phyloP scores from a whole-genome alignment of 345 rosid species.

The Laguncularia racemosa region DNA sequence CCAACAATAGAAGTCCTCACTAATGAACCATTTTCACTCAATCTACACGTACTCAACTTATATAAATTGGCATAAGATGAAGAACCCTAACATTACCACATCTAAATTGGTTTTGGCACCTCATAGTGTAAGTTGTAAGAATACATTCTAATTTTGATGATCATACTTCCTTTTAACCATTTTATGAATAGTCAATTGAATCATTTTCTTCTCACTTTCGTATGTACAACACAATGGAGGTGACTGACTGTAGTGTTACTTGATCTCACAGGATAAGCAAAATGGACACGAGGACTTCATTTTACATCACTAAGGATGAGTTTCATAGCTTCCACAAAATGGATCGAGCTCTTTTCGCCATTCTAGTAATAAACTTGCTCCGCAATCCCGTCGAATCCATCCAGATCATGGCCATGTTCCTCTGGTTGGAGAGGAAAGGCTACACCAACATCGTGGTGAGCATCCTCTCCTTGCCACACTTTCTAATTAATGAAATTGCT shows the following conservation, averaged over 20 bases:
- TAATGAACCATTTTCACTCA: too few species aligned
- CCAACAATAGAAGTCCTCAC: too few species aligned
- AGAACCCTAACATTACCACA: slow-evolving; percentile 36
- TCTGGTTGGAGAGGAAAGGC: slow-evolving; percentile 46
- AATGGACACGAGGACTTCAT: too few species aligned
- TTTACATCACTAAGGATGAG: slow-evolving; percentile 14
- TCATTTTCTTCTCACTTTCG: too few species aligned
- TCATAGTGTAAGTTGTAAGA: too few species aligned
- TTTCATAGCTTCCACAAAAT: slow-evolving; percentile 35
- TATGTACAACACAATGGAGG: too few species aligned
- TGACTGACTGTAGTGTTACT: too few species aligned
- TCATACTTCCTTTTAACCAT: too few species aligned
- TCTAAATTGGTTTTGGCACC: slow-evolving; percentile 36
- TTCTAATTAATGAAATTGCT: slow-evolving; percentile 28
- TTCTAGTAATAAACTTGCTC: slow-evolving; percentile 28
- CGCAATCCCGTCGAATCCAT: slow-evolving; percentile 41
- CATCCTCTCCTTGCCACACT: slow-evolving; percentile 24
- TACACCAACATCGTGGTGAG: slow-evolving; percentile 15
- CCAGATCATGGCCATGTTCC: slow-evolving; percentile 34
- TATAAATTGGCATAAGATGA: slow-evolving; percentile 55
- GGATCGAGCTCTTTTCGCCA: slow-evolving; percentile 32
- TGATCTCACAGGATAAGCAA: too few species aligned
- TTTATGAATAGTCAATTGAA: too few species aligned
- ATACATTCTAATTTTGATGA: too few species aligned
- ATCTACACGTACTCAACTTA: too few species aligned